Conservation (phyloP, 176 grass and related monocot species). For the Oryza coarctata region DNA sequence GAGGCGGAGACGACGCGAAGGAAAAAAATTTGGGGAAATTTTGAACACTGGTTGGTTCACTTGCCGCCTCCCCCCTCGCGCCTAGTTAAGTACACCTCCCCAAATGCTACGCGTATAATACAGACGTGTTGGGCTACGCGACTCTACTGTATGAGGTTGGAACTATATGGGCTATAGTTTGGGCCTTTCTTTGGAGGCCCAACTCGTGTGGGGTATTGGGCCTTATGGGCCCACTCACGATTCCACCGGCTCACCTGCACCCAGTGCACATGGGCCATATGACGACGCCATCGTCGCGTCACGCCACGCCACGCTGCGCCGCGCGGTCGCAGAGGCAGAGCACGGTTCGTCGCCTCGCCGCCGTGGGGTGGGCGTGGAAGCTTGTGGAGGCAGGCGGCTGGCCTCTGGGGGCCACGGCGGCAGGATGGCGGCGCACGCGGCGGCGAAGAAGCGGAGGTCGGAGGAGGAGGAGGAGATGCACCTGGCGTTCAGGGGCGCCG, state of each 20-base stretch:
- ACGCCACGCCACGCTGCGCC: not conserved
- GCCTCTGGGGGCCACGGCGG: not conserved
- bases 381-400: not conserved
- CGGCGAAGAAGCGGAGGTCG: constrained; percentile 49
- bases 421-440: constrained; percentile 28
- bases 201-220: not conserved
- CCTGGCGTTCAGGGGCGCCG: constrained; percentile 51
- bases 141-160: not conserved
- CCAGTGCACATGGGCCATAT: constrained; percentile 2
- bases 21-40: not conserved
- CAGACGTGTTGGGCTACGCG: not conserved
- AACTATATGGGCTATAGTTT: not conserved
- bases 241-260: not conserved
- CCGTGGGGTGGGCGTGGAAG: not conserved
- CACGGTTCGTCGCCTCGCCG: not conserved
- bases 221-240: not conserved
- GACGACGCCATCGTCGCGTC: not conserved
- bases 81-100: not conserved
- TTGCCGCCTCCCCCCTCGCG: constrained; percentile 36
- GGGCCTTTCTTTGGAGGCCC: not conserved
- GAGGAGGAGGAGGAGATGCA: constrained; percentile 54
- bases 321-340: not conserved
- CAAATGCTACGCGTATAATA: not conserved
- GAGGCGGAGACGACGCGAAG: not conserved
- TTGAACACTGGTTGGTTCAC: constrained; percentile 31